phyloP scores from a whole-genome alignment of 2,329 filamentous ascomycete genomes.

The Beauveria asiatica region DNA sequence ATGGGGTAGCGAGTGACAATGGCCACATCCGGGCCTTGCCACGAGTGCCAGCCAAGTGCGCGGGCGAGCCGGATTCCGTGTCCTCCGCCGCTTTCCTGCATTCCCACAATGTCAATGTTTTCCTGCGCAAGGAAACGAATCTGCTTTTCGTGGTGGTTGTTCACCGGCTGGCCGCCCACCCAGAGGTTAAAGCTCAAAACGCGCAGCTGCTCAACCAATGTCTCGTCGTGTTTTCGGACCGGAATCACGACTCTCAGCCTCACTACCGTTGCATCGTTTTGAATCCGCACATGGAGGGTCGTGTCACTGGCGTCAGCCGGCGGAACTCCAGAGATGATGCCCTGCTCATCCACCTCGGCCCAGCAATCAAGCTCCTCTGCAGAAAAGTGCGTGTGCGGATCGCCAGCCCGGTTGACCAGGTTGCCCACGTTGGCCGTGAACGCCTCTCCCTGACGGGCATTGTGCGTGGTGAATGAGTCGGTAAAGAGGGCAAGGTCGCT shows the following conservation, averaged over 20 bases:
- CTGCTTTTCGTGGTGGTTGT: constrained; percentile 30
- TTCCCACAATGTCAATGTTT: constrained; percentile 28
- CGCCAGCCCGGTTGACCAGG: constrained; percentile 22
- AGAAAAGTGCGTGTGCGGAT: constrained; percentile 21
- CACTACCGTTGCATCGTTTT: constrained; percentile 16
- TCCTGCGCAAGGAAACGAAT: constrained; percentile 24
- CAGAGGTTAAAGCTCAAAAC: constrained; percentile 34
- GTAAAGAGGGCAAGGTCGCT: constrained; percentile 21
- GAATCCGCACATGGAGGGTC: constrained; percentile 21
- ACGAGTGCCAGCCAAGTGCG: constrained; percentile 32
- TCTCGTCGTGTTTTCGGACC: constrained; percentile 17
- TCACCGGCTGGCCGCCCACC: constrained; percentile 28
- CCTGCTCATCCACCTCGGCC: constrained; percentile 24
- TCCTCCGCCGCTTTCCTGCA: constrained; percentile 28
- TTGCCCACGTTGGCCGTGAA: constrained; percentile 26
- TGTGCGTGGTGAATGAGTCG: constrained; percentile 24
- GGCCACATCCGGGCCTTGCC: constrained; percentile 24
- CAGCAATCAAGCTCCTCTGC: constrained; percentile 21
- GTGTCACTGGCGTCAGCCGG: constrained; percentile 14
- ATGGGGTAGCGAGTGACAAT: constrained; percentile 34
- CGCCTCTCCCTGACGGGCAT: constrained; percentile 26
- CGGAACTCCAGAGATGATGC: constrained; percentile 29
- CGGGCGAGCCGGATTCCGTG: constrained; percentile 25
- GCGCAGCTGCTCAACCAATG: constrained; percentile 25
- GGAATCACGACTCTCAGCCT: constrained; percentile 25